Conservation (phyloP, 2,329 filamentous ascomycete genomes). For the Fusarium sp. region DNA sequence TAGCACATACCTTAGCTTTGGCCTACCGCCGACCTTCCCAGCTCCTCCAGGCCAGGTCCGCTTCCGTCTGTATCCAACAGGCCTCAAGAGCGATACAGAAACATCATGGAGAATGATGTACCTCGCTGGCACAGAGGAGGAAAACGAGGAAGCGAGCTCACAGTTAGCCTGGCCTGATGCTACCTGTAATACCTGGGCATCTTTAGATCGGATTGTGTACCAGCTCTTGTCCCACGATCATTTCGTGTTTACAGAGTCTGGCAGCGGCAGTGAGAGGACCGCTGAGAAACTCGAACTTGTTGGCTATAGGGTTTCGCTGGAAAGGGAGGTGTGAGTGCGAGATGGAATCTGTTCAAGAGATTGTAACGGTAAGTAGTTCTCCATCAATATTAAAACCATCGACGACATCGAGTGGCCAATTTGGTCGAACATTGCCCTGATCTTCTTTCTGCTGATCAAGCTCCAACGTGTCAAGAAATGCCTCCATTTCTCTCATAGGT, state of each 20-base stretch:
- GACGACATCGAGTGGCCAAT: too few relatives aligned
- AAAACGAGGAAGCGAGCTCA: not conserved
- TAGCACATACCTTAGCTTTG: constrained; percentile 6
- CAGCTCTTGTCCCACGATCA: constrained; percentile 19
- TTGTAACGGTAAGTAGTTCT: too few relatives aligned
- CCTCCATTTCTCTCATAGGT: too few relatives aligned
- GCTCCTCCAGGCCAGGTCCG: not conserved
- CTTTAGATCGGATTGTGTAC: constrained; percentile 10
- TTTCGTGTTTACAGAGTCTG: constrained; percentile 21
- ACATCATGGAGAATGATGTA: constrained; percentile 20
- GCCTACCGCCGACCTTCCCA: not conserved
- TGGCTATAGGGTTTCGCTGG: constrained; percentile 13
- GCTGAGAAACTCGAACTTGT: constrained; percentile 19
- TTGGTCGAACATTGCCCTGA: too few relatives aligned
- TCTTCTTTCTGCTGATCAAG: too few relatives aligned
- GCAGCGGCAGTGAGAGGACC: accelerated
- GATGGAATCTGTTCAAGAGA: not conserved
- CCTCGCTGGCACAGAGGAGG: not conserved
- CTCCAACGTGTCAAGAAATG: too few relatives aligned
- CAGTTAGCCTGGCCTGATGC: constrained; percentile 22
- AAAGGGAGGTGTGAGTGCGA: not conserved
- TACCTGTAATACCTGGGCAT: constrained; percentile 16
- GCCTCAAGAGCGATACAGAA: not conserved
- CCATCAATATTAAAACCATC: too few relatives aligned
- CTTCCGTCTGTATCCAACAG: constrained; percentile 19